Evolutionary conservation across 106 monocot species (phyloP), one percentile per base, ranked within the genome.

Genomic region (Vanilla planifolia): DNA sequence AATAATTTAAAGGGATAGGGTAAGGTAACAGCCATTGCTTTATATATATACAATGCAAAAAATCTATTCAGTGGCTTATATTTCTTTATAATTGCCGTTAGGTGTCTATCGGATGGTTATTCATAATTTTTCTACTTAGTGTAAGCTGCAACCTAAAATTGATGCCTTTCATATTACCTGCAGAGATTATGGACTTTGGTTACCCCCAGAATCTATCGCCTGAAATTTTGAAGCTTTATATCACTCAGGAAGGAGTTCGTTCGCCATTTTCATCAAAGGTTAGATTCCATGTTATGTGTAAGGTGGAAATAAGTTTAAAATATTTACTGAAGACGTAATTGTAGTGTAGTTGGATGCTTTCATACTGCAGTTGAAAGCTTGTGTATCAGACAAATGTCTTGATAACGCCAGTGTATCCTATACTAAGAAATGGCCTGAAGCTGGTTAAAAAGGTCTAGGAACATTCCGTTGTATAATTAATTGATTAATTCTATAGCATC

Each of bases 121-220:
- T 35, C 8, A 20, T 35, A 21, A 16, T 21, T 33, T 33, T 33
- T 56, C 33, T 19, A 7, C 32, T 57, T 9, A 15, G 15, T 29
- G 15, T 19, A 32, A 30, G 15, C 16, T 57, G 16, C 15, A 10
- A 57, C 35, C 20, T 26, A 10, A 26, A 23, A 17, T 20, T 68
- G 37, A 34, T 64, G 3, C 27, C 46, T 33, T 9, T 34, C 29
- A 29, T 47, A 10, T 46, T 32, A 61, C 69, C 19, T 77, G 58
- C 81, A 98, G 98, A 98, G 65, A 98, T 98, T 36, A 98, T 98
- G 98, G 98, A 98, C 71, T 98, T 98, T 75, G 98, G 98, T 27
- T 98, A 98, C 50, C 98, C 98, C 37, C 98, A 98, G 64, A 98
- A 98, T 70, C 85, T 98, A 50, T 92, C 98, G 3, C 88, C 98